These are phyloP conservation scores for Alnus rubra DNA, from an alignment of 306 rosid genomes.

Conservation along the genomic window DNA sequence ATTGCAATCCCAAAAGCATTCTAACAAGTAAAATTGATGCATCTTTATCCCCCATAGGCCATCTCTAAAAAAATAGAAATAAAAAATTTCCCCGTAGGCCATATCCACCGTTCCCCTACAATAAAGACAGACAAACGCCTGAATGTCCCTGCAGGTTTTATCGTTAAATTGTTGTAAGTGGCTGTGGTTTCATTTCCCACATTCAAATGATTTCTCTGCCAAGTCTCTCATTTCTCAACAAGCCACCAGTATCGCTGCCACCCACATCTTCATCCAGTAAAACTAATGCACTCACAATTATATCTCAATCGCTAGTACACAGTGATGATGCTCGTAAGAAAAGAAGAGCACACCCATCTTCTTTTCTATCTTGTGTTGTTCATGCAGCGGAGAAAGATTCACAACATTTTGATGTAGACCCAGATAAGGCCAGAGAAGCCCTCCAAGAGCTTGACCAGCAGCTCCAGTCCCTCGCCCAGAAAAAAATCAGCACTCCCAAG, in stretches of 20 bases:
- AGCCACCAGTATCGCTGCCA: constrained; percentile 25
- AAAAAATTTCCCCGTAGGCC: too few species aligned
- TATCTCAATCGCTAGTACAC: not conserved
- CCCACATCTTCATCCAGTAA: constrained; percentile 5
- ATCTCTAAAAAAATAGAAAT: too few species aligned
- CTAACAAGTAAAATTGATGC: too few species aligned
- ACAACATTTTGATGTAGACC: constrained; percentile 68
- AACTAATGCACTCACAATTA: not conserved
- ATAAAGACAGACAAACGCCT: not conserved
- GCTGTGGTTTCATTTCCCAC: constrained; percentile 21
- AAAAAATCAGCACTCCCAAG: constrained; percentile 49
- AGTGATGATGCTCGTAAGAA: constrained; percentile 20
- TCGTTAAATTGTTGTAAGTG: not conserved
- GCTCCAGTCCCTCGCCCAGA: constrained; percentile 60
- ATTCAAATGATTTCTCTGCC: constrained; percentile 43
- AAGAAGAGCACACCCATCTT: constrained; percentile 23
- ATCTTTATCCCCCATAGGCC: too few species aligned
- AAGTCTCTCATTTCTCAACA: constrained; percentile 34
- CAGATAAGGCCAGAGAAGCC: constrained; percentile 80
- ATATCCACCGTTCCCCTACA: not conserved
- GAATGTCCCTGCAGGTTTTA: not conserved
- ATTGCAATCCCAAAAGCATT: too few species aligned
- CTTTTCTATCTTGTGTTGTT: constrained; percentile 25
- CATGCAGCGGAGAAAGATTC: constrained; percentile 60
- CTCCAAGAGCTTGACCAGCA: constrained; percentile 77